Percentiles rank a stretch among this genome's conserved stretches.
Conservation (phyloP, 257 asterid species). For the Penstemon davidsonii region DNA sequence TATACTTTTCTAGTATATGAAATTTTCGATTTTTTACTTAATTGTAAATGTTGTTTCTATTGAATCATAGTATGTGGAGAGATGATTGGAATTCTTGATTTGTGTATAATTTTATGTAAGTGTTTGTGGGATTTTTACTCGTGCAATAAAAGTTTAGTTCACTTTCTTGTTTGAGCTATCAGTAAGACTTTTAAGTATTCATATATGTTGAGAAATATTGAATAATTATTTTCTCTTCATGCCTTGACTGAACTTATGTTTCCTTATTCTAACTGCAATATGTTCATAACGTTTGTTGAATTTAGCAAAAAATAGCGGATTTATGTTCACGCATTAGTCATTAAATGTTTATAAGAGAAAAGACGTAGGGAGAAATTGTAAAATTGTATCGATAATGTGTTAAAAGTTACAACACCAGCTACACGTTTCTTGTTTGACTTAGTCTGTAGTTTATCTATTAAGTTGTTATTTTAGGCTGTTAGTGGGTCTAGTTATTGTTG, state of each 20-base stretch:
- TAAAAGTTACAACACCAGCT: too few species aligned
- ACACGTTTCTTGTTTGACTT: too few species aligned
- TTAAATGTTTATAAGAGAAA: neutral
- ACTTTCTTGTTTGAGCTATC: constrained; percentile 1
- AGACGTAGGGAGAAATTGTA: too few species aligned
- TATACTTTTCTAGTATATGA: neutral
- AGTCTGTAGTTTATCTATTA: too few species aligned
- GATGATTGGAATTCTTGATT: constrained; percentile 14
- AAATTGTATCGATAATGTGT: too few species aligned
- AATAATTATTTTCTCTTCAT: neutral
- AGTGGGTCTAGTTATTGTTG: too few species aligned
- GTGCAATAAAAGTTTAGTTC: neutral
- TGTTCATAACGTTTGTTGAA: neutral
- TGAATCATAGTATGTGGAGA: neutral
- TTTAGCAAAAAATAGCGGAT: neutral
- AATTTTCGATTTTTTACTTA: constrained; percentile 9
- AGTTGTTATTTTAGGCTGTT: too few species aligned
- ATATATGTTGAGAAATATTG: neutral
- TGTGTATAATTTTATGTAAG: neutral
- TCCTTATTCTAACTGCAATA: neutral
- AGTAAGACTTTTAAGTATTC: neutral
- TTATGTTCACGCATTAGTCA: neutral
- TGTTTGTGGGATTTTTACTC: neutral
- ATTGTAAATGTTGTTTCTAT: constrained; percentile 13
- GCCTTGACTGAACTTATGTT: neutral